Conservation (phyloP, 2,329 filamentous ascomycete genomes). For the Claviceps sp. region DNA sequence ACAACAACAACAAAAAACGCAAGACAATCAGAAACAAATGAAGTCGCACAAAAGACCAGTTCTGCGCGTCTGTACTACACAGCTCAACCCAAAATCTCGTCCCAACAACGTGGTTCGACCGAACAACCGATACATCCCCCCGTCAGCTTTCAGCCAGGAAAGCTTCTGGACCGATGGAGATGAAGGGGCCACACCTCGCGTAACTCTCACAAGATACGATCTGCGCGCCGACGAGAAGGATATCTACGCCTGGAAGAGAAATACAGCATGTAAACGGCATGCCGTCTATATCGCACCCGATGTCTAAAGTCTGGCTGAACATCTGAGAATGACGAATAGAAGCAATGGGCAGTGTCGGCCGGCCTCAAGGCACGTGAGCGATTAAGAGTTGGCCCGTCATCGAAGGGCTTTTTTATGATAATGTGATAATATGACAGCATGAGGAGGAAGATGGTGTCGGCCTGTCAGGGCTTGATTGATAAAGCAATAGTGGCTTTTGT, state of each 20-base stretch:
- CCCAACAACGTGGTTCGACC: background rate
- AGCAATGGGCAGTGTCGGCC: no score
- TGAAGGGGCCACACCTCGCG: conserved; percentile 1
- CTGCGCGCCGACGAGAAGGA: conserved; percentile 3
- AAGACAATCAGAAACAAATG: background rate
- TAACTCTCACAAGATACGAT: conserved; percentile 5
- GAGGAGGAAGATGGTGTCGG: no score
- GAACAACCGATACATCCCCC: background rate
- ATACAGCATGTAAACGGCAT: background rate
- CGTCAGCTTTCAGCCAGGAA: background rate
- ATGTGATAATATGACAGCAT: no score
- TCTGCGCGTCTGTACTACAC: background rate
- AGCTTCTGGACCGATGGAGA: conserved; percentile 3
- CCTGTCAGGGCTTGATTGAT: no score
- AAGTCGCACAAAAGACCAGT: background rate
- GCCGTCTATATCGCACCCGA: background rate
- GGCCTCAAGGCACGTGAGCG: no score
- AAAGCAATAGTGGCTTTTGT: no score
- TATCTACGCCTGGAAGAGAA: conserved; percentile 3
- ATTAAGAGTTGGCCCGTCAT: no score
- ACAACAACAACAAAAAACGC: background rate
- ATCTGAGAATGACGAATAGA: background rate
- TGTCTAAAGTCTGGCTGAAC: background rate
- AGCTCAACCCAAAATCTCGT: background rate
- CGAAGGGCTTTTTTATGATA: no score